Conservation (phyloP, 805 yeast species). For the Cyberlindnera maclurae region DNA sequence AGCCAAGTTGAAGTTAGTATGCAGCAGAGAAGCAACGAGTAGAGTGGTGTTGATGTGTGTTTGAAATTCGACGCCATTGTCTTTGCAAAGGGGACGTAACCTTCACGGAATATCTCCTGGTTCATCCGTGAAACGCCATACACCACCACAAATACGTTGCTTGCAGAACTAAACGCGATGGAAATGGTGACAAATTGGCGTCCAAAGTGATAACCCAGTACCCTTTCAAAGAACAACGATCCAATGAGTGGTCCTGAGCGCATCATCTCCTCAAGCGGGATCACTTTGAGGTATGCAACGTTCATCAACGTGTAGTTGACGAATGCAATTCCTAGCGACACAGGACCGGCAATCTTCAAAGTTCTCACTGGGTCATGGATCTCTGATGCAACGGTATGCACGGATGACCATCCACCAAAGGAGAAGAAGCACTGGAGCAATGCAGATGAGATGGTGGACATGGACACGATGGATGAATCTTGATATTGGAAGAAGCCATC, state of each 20-base stretch:
- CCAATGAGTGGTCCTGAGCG: constrained; percentile 54
- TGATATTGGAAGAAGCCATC: constrained; percentile 27
- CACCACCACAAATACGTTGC: constrained; percentile 54
- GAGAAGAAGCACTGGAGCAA: constrained; percentile 53
- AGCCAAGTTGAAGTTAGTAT: constrained; percentile 28
- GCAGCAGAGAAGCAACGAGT: constrained; percentile 34
- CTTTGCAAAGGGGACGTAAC: constrained; percentile 47
- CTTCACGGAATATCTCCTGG: constrained; percentile 61
- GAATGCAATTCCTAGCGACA: constrained; percentile 40
- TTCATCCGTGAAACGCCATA: constrained; percentile 55
- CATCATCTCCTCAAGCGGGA: constrained; percentile 46
- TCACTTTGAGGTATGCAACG: constrained; percentile 47
- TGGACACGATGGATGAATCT: constrained; percentile 26
- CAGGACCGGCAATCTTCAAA: constrained; percentile 54
- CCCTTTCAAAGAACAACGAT: constrained; percentile 46
- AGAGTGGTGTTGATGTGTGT: constrained; percentile 44
- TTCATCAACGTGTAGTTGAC: constrained; percentile 46
- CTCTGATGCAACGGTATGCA: constrained; percentile 56
- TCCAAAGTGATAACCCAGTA: constrained; percentile 48
- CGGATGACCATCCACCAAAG: constrained; percentile 57
- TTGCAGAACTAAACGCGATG: constrained; percentile 54
- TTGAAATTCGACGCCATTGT: constrained; percentile 51
- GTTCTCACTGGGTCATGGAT: constrained; percentile 52
- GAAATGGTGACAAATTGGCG: constrained; percentile 47
- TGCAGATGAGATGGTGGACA: constrained; percentile 46